Percentiles rank a stretch among this genome's conserved stretches.
phyloP scores from a whole-genome alignment of 768 basidiomycete genomes.

The Sarcodon sp. region DNA sequence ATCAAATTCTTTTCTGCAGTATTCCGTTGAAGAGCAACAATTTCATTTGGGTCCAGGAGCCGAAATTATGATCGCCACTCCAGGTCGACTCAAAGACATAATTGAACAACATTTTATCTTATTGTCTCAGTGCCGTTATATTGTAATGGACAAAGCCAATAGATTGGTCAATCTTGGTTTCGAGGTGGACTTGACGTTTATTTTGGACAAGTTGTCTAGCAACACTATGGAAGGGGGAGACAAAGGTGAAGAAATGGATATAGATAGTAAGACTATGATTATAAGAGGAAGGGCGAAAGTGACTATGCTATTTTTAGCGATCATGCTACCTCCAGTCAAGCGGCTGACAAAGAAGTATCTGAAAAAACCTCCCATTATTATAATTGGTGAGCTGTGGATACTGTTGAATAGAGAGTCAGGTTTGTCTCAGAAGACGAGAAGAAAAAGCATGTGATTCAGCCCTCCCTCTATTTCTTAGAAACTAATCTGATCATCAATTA shows the following conservation, averaged over 20 bases:
- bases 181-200: conserved; percentile 88
- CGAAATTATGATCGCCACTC: conserved; percentile 99
- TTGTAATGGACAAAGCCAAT: conserved; percentile 99
- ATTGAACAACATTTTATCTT: conserved; percentile 94
- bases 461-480: neutral
- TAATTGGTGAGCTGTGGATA: conserved; percentile 99
- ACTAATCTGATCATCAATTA: conserved; percentile 27
- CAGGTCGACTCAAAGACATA: conserved; percentile 96
- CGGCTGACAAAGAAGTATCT: conserved; percentile 92
- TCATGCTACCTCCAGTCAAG: conserved; percentile 97
- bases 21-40: conserved; percentile 94
- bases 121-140: conserved; percentile 91
- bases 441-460: conserved; percentile 61
- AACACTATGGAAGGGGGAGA: conserved; percentile 86
- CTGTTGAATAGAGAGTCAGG: conserved; percentile 93
- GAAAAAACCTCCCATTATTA: conserved; percentile 85
- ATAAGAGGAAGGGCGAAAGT: conserved; percentile 76
- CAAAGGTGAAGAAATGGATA: conserved; percentile 61
- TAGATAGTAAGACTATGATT: conserved; percentile 51
- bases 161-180: conserved; percentile 98
- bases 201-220: conserved; percentile 82
- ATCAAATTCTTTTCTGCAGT: conserved; percentile 23
- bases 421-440: conserved; percentile 90
- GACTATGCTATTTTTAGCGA: conserved; percentile 96
- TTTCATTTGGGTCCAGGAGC: conserved; percentile 97